These are phyloP conservation scores for Phaeophleospora eucalypticola DNA, from an alignment of 2,329 filamentous ascomycete species.

Conservation along the genomic window DNA sequence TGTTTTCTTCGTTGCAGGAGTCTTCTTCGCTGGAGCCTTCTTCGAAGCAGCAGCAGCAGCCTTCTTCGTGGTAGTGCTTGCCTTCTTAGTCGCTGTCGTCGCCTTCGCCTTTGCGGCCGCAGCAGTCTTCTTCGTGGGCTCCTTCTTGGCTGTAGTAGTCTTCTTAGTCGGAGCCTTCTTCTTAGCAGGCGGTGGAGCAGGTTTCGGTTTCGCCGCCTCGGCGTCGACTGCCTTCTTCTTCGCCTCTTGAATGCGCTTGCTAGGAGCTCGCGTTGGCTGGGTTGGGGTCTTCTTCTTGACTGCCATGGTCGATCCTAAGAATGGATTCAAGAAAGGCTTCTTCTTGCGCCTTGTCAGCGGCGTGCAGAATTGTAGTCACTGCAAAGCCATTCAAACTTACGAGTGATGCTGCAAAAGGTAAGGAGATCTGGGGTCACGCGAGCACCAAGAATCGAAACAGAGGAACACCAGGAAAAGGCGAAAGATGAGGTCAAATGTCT, in stretches of 20 bases:
- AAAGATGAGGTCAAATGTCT: no score
- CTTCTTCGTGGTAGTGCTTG: neutral
- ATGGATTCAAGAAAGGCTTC: no score
- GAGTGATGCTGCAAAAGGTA: no score
- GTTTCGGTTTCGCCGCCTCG: constrained; percentile 9
- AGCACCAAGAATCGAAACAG: no score
- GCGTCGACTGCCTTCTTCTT: constrained; percentile 11
- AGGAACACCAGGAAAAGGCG: no score
- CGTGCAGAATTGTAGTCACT: no score
- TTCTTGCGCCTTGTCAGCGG: no score
- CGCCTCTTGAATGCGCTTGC: neutral
- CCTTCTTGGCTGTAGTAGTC: constrained; percentile 11
- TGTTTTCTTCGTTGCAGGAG: neutral
- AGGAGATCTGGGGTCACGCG: no score
- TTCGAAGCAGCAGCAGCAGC: neutral
- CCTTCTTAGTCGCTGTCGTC: neutral
- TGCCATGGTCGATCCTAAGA: no score
- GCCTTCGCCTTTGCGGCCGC: neutral
- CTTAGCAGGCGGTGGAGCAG: neutral
- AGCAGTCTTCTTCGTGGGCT: constrained; percentile 6
- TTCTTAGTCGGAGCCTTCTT: constrained; percentile 4
- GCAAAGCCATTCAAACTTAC: no score
- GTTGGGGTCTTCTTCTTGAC: constrained; percentile 9
- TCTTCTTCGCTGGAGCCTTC: constrained; percentile 8
- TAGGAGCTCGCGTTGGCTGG: neutral